Evolutionary conservation across 106 monocot species (phyloP), one percentile per base, ranked within the genome.

Genomic region (Gastrodia elata): DNA sequence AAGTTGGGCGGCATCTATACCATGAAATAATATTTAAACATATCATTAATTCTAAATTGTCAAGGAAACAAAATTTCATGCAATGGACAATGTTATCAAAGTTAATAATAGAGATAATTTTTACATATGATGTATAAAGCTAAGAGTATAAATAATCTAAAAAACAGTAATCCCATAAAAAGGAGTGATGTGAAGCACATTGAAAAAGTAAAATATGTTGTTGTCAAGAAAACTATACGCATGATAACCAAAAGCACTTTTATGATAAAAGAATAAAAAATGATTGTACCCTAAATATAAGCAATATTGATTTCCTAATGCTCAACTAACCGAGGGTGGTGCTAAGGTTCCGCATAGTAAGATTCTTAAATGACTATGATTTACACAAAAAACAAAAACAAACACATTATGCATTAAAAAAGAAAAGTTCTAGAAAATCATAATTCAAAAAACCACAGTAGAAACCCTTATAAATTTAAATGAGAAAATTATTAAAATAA

Each of bases 1-100:
- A 65, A 88, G 78, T 71, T 84, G 87, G 48, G 82, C 82, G 64
- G 76, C 79, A 34, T 82, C 84, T 68, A 43, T 72, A 52, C 46
- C 70, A 71, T 59, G 74, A 83, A 74, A 46, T 58, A 13, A 15
- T 30, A 15, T 30, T 59, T 48, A 14, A 43, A 1, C 10, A 33
- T 43, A n/a, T 25, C 43, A 42, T 9, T 49, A 61, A 10, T 68
- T 68, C 34, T 68, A 20, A 68, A 38, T 20, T 18, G 16, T n/a
- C n/a, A n/a, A 71, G 8, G 9, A 71, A 41, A 27, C 37, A 6
- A 16, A 32, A 48, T 58, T 58, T 58, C 57, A 46, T 22, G 20
- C 52, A 11, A 32, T 32, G 61, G 32, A 61, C 14, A 32, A 32
- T 61, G 14, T 32, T 61, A 27, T 61, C 13, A 61, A 61, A 61